Percentiles rank a stretch among this genome's conserved stretches.
These are phyloP conservation scores for Vanrija sp. DNA, from an alignment of 1,284 basidiomycete genomes.

Conservation along the genomic window DNA sequence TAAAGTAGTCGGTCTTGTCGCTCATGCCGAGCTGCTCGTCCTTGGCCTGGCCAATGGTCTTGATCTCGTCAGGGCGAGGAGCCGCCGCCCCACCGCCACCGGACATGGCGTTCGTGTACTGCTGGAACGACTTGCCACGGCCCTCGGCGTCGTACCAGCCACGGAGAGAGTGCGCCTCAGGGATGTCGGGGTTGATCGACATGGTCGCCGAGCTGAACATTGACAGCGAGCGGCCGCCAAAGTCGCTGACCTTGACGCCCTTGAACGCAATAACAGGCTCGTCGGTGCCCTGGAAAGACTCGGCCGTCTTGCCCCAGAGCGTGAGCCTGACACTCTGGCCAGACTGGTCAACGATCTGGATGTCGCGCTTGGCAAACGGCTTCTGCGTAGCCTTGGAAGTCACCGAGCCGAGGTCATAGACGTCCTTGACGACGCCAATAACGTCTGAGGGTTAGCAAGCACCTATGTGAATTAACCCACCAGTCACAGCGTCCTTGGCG, in stretches of 20 bases:
- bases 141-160: slow-evolving; percentile 85
- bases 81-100: slow-evolving; percentile 46
- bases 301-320: slow-evolving; percentile 94
- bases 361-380: slow-evolving; percentile 78
- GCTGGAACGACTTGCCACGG: slow-evolving; percentile 61
- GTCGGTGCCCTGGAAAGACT: slow-evolving; percentile 62
- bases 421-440: slow-evolving; percentile 76
- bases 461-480: neutral
- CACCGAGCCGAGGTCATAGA: slow-evolving; percentile 65
- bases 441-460: slow-evolving; percentile 60
- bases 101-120: slow-evolving; percentile 57
- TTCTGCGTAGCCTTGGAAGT: slow-evolving; percentile 68
- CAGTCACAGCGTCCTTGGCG: slow-evolving; percentile 61
- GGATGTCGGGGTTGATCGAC: slow-evolving; percentile 80
- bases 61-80: slow-evolving; percentile 63
- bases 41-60: slow-evolving; percentile 77
- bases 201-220: slow-evolving; percentile 67
- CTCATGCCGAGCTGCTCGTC: slow-evolving; percentile 69
- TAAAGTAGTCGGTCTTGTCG: slow-evolving; percentile 81
- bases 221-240: slow-evolving; percentile 81
- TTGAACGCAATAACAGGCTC: slow-evolving; percentile 84
- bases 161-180: slow-evolving; percentile 75
- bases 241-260: slow-evolving; percentile 91
- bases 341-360: slow-evolving; percentile 82
- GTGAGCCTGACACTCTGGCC: slow-evolving; percentile 79